Evolutionary conservation across 106 monocot species (phyloP), one percentile per base, ranked within the genome.

Genomic region (Dactylorhiza incarnata): DNA sequence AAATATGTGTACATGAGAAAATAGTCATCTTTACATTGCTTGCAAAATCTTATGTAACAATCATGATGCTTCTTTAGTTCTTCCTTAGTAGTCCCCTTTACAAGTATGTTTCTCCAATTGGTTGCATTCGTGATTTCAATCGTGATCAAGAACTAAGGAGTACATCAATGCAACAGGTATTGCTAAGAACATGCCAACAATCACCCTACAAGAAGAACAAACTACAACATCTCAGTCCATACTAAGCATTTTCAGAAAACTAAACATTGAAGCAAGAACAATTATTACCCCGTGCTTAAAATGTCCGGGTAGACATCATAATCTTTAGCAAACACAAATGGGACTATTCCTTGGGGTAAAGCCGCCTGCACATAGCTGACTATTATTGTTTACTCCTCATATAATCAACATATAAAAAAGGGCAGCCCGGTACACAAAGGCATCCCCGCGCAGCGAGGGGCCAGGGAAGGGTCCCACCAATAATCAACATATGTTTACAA

Each of bases 311-410:
- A 82, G 49, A 94, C 50, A 61, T 79, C 78, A 17, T 94, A 94
- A 49, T 94, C 94, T 72, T 88, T 90, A 23, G 90, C 90, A 83
- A 94, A 90, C 66, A 90, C 90, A 82, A 94, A 94, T 76, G 94
- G 84, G 8, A 94, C 91, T 61, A 91, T 86, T 78, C 91, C 94
- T 84, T 89, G 94, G 23, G 94, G 94, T 68, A 91, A 78, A 69
- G 88, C 86, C 69, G 94, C 91, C 89, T 94, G 88, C 10, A 54
- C 17, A 54, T 54, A 54, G 13, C 16, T 17, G 14, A 4, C 54
- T 54, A 15, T 54, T 54, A 54, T 54, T 15, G 14, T 54, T 54
- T 54, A 54, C 54, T 54, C 14, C 51, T 51, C 51, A 11, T 11
- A 51, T 11, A 51, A 51, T 44, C 37, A 5, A 37, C 37, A 37